Base-by-base conservation (phyloP, 768 basidiomycete genomes). In the Boletus reticulatus region DNA sequence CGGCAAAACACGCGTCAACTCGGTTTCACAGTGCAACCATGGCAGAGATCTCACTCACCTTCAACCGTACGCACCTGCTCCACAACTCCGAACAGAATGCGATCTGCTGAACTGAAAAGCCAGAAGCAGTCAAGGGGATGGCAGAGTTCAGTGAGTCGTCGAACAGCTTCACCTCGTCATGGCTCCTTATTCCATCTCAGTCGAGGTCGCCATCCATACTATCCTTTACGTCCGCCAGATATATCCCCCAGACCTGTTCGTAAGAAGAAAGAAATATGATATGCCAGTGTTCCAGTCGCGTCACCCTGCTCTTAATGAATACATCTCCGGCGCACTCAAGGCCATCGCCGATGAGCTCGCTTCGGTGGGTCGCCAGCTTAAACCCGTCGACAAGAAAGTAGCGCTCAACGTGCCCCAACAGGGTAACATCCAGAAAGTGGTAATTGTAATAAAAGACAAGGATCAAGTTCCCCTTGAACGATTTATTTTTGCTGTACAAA, bases 131-230 rank as follows among this genome's bases (percentile, higher is more conserved):
- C 45, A 78, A 76, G 51, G 87, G 84, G 20, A 80, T 89, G 49
- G 75, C 82, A 43, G 88, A 89, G 66, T 90, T 90, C 73, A 84
- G 89, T 89, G 60, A 62, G 84, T 72, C 41, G 13, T 17, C 22
- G 41, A 34, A 41, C 8, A 32, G 4, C 32, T 29, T 17, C 34
- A 16, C 24, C 20, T n/a, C 17, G 11, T 27, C 11, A 11, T 2
- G 20, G 16, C 17, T 39, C 22, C 61, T 65, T 6, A 71, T 39
- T 22, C 29, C 36, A 12, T 44, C 29, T 20, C 65, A 98, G 96
- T 98, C 62, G 96, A 98, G 67, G 90, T 95, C 31, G 91, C 92
- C 11, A 87, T 97, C 56, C 95, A 98, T 67, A 87, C 87, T 4
- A 92, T 98, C 58, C 81, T 98, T 6, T 97, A 92, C 65, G 84